A percentile compares a stretch with the other conserved stretches of the same genome.
Conservation (phyloP, 2,329 filamentous ascomycete genomes). For the Claviceps capensis region DNA sequence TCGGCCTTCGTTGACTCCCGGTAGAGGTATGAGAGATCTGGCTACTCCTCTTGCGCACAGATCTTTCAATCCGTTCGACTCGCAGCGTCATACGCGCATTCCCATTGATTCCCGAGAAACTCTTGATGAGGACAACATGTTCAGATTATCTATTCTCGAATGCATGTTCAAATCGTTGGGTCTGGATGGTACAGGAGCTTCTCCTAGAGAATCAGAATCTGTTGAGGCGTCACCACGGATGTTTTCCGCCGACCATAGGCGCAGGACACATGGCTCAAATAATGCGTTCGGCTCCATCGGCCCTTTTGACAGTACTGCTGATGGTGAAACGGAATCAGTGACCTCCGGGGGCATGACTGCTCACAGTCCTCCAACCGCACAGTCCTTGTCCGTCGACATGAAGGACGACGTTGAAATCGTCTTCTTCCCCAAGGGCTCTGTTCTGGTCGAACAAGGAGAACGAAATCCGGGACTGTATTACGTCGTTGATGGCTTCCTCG, state of each 20-base stretch:
- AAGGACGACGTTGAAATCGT: constrained; percentile 92
- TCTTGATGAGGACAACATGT: constrained; percentile 75
- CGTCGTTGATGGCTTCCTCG: constrained; percentile 91
- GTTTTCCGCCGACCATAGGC: constrained; percentile 67
- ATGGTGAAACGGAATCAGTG: constrained; percentile 79
- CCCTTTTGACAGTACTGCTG: constrained; percentile 57
- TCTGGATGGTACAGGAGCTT: constrained; percentile 53
- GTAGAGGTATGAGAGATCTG: constrained; percentile 17
- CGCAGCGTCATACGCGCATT: constrained; percentile 33
- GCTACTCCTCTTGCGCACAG: constrained; percentile 35
- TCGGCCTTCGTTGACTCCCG: constrained; percentile 19
- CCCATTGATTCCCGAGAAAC: constrained; percentile 61
- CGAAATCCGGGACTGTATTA: constrained; percentile 96
- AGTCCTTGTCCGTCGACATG: constrained; percentile 62
- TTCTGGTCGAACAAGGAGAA: constrained; percentile 92
- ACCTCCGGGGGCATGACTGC: constrained; percentile 55
- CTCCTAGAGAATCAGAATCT: constrained; percentile 55
- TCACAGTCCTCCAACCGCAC: constrained; percentile 46
- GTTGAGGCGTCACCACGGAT: constrained; percentile 75
- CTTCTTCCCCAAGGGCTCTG: constrained; percentile 87
- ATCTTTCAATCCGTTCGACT: constrained; percentile 43
- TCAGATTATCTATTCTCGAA: constrained; percentile 79
- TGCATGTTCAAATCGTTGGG: constrained; percentile 95
- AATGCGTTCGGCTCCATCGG: constrained; percentile 89
- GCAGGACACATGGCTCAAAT: constrained; percentile 50